Evolutionary conservation across 352 stramenopile species (phyloP).

Genomic region (Globisporangium cystogenes): DNA sequence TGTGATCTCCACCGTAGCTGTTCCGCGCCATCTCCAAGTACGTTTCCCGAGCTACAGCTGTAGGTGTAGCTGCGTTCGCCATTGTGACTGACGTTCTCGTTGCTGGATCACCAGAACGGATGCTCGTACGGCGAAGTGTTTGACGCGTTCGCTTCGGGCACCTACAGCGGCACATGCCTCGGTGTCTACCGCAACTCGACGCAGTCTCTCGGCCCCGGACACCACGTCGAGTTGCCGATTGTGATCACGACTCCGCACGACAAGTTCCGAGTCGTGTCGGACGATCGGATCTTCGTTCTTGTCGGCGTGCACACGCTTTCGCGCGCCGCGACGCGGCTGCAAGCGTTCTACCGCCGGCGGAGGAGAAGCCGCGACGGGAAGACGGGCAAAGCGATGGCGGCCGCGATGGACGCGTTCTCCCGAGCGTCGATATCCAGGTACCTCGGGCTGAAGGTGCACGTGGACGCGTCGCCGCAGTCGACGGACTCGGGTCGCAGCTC

Average conservation of each 20-base stretch:
- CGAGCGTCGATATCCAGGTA: conserved; percentile 29
- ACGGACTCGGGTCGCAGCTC: conserved; percentile 8
- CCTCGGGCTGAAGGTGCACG: conserved; percentile 8
- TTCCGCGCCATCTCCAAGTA: conserved; percentile 42
- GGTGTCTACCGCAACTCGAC: conserved; percentile 68
- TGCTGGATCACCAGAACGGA: conserved; percentile 12
- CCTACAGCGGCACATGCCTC: conserved; percentile 62
- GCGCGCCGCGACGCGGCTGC: conserved; percentile 52
- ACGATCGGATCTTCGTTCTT: conserved; percentile 65
- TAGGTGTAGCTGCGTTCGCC: neutral
- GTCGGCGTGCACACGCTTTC: conserved; percentile 68
- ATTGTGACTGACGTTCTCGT: conserved; percentile 1
- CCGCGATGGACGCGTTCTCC: conserved; percentile 3
- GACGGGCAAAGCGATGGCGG: neutral
- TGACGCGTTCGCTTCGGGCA: conserved; percentile 44
- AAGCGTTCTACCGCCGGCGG: conserved; percentile 36
- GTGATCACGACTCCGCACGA: conserved; percentile 67
- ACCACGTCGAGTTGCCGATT: conserved; percentile 58
- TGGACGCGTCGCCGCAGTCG: neutral
- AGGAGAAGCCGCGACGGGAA: neutral
- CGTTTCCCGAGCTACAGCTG: conserved; percentile 1
- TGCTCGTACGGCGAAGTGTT: conserved; percentile 65
- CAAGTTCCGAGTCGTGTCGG: conserved; percentile 39
- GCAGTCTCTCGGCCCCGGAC: conserved; percentile 31
- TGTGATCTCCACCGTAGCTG: conserved; percentile 52